Base-by-base conservation (phyloP, 1,284 basidiomycete species). In the Cutaneotrichosporon mucoides region DNA sequence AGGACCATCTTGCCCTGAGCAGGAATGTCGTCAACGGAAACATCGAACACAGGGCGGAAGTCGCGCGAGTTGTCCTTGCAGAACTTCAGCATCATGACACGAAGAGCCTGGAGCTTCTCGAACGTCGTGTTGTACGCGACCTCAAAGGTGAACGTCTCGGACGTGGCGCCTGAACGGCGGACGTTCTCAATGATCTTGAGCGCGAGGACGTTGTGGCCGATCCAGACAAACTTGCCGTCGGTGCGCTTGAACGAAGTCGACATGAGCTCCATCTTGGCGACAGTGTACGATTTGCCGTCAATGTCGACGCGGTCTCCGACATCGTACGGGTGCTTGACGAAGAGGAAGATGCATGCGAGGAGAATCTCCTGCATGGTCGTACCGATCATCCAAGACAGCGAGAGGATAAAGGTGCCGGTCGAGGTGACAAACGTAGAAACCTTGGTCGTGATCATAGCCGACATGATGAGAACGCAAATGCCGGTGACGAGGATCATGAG, bases 381-480 rank as follows among this genome's bases (percentile, higher is more conserved):
- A 44, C 91, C 90, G 65, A 97, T 92, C 57, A 95, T 84, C 91
- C 91, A 95, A 61, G 88, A 90, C 49, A 93, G 81, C 73, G 88
- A 89, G 52, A 94, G 87, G 58, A 92, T 82, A 55, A 92, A 81
- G 0, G 90, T 90, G 34, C 90, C 88, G 44, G 89, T 86, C 33
- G 88, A 88, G 37, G 89, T 89, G 59, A 92, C 83, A 34, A 92
- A 79, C 1, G 88, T 85, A 50, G 84, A 83, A 41, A 92, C 79
- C 77, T 87, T 84, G 15, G 85, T 83, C 74, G 88, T 86, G 72
- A 90, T 77, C 55, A 85, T 84, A 36, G 89, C 85, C 15, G 89
- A 88, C 57, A 91, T 82, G 68, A 94, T 87, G 52, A 92, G 77
- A 51, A 84, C 79, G 35, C 85, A 86, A 50, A 91, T 82, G 59